Conservation (phyloP, 768 basidiomycete species). For the Kwoniella dejecticola region DNA sequence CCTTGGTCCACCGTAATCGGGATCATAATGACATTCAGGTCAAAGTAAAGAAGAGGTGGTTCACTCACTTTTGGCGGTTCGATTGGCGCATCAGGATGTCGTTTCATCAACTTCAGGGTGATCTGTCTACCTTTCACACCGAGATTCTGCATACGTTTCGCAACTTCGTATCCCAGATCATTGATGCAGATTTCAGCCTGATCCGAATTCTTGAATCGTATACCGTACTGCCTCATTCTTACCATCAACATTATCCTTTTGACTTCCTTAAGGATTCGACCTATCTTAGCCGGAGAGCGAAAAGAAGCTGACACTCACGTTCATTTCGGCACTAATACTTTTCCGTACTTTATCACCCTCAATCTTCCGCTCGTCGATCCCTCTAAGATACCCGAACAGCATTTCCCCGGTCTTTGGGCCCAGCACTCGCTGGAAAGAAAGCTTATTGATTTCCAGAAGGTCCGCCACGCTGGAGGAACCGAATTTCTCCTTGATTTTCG, state of each 20-base stretch:
- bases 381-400: constrained; percentile 78
- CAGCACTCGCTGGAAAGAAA: constrained; percentile 67
- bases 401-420: constrained; percentile 83
- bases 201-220: constrained; percentile 80
- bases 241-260: neutral
- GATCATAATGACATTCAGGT: too few relatives aligned
- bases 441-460: constrained; percentile 66
- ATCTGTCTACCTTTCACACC: constrained; percentile 72
- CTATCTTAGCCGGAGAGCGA: too few relatives aligned
- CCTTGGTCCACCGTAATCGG: too few relatives aligned
- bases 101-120: constrained; percentile 84
- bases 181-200: constrained; percentile 78
- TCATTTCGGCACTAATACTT: constrained; percentile 92
- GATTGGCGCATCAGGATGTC: constrained; percentile 79
- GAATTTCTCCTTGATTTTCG: constrained; percentile 79
- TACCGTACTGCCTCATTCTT: constrained; percentile 74
- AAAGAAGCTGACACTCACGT: constrained; percentile 63
- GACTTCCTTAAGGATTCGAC: neutral
- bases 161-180: constrained; percentile 76
- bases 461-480: constrained; percentile 72
- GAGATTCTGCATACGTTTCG: constrained; percentile 68
- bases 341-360: constrained; percentile 84
- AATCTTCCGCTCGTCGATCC: constrained; percentile 76
- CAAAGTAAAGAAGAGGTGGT: too few relatives aligned
- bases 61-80: constrained; percentile 83